phyloP scores from a whole-genome alignment of 1,284 basidiomycete species.

The Ganoderma leucocontextum region DNA sequence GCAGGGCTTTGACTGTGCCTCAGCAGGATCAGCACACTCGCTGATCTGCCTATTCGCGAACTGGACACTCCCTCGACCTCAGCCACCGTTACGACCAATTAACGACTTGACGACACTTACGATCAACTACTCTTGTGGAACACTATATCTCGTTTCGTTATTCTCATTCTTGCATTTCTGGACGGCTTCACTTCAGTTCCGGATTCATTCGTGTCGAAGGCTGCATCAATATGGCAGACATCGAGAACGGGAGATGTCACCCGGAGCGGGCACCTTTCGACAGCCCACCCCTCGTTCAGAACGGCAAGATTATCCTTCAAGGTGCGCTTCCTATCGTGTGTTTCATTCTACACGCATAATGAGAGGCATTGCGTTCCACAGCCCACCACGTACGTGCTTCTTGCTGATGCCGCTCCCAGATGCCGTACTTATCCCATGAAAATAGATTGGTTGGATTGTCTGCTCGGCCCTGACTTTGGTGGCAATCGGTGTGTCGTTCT shows the following conservation, averaged over 20 bases:
- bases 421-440: neutral
- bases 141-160: slow-evolving; percentile 1
- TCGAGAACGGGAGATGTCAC: slow-evolving; percentile 46
- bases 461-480: slow-evolving; percentile 67
- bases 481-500: slow-evolving; percentile 65
- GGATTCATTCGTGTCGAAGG: neutral
- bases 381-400: slow-evolving; percentile 56
- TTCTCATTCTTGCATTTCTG: slow-evolving; percentile 4
- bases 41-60: neutral
- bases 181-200: neutral
- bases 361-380: slow-evolving; percentile 31
- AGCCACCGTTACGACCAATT: slow-evolving; percentile 10
- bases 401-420: neutral
- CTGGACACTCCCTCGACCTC: neutral
- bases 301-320: slow-evolving; percentile 70
- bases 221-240: slow-evolving; percentile 34
- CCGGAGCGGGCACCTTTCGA: slow-evolving; percentile 50
- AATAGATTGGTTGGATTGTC: slow-evolving; percentile 78
- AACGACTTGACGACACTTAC: slow-evolving; percentile 23
- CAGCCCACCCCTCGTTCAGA: slow-evolving; percentile 64
- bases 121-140: slow-evolving; percentile 6
- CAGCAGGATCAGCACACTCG: neutral
- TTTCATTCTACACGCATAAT: slow-evolving; percentile 7
- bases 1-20: neutral
- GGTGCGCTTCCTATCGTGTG: slow-evolving; percentile 45